Evolutionary conservation across 495 filamentous ascomycete genomes (phyloP).

Genomic region (Cairneyella variabilis): DNA sequence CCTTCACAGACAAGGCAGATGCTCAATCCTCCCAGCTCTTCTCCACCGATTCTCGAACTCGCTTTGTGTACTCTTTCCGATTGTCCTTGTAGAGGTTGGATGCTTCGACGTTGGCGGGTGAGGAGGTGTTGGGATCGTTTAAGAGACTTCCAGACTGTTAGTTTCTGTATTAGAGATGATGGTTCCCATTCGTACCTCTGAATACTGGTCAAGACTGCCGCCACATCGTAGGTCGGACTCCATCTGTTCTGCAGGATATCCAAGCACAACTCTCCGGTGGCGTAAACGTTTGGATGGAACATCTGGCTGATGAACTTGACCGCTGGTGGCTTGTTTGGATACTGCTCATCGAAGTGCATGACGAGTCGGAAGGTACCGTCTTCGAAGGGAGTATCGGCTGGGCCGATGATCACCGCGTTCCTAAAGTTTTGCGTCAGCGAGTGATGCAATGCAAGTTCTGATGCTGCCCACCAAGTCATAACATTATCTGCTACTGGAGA

Average conservation of each 20-base stretch:
- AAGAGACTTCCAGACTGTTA: conserved; percentile 64
- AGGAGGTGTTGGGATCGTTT: conserved; percentile 96
- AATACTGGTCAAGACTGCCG: conserved; percentile 93
- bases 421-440: conserved; percentile 45
- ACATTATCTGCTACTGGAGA: conserved; percentile 98
- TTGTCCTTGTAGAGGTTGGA: conserved; percentile 99
- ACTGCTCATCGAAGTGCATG: conserved; percentile 99
- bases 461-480: conserved; percentile 81
- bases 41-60: conserved; percentile 94
- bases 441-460: conserved; percentile 10
- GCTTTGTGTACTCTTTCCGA: conserved; percentile 90
- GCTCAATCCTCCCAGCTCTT: conserved; percentile 96
- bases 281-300: conserved; percentile 99
- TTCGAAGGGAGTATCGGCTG: conserved; percentile 96
- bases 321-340: conserved; percentile 94
- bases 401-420: conserved; percentile 99
- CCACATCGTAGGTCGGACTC: conserved; percentile 98
- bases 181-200: conserved; percentile 95
- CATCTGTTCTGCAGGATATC: conserved; percentile 98
- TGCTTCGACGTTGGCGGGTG: conserved; percentile 95
- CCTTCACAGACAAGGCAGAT: no score
- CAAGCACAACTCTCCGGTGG: conserved; percentile 91
- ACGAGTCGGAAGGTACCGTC: conserved; percentile 96
- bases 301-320: conserved; percentile 99
- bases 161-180: no score